Percentiles rank a stretch among this genome's conserved stretches.
Conservation (phyloP, 345 rosid genomes). For the Tarenaya hassleriana region DNA sequence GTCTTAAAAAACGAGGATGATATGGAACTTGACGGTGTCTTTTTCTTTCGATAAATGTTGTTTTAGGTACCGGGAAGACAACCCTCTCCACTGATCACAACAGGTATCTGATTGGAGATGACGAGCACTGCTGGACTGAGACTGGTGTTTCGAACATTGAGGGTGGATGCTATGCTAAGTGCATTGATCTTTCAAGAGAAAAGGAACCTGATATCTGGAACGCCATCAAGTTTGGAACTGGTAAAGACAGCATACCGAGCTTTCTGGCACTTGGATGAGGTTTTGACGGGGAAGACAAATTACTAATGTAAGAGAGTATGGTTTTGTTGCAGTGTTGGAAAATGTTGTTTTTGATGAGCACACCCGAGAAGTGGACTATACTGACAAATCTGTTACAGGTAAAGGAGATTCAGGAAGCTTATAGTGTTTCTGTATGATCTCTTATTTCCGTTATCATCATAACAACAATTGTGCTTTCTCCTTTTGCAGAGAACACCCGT, state of each 20-base stretch:
- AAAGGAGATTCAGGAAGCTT: background rate
- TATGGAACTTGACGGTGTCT: conserved; percentile 11
- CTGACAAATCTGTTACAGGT: conserved; percentile 90
- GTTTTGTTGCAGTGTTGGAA: conserved; percentile 57
- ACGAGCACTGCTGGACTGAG: conserved; percentile 93
- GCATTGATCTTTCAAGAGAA: conserved; percentile 85
- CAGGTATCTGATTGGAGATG: conserved; percentile 88
- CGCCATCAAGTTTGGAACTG: conserved; percentile 94
- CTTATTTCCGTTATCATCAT: background rate
- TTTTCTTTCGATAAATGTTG: conserved; percentile 4
- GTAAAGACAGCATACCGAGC: conserved; percentile 24
- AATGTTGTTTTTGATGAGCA: conserved; percentile 96
- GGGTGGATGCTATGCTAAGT: conserved; percentile 98
- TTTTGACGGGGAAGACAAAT: background rate
- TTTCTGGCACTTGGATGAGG: background rate
- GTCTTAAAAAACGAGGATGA: background rate
- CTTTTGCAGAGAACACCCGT: conserved; percentile 75
- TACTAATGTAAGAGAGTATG: conserved; percentile 7
- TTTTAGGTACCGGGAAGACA: conserved; percentile 85
- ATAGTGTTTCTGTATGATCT: background rate
- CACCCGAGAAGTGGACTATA: conserved; percentile 76
- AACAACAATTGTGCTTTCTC: background rate
- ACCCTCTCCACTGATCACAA: conserved; percentile 94
- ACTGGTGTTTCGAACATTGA: conserved; percentile 95
- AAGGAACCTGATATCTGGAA: conserved; percentile 97